Conservation (phyloP, 805 yeast species). For the Metschnikowia dekortorum region DNA sequence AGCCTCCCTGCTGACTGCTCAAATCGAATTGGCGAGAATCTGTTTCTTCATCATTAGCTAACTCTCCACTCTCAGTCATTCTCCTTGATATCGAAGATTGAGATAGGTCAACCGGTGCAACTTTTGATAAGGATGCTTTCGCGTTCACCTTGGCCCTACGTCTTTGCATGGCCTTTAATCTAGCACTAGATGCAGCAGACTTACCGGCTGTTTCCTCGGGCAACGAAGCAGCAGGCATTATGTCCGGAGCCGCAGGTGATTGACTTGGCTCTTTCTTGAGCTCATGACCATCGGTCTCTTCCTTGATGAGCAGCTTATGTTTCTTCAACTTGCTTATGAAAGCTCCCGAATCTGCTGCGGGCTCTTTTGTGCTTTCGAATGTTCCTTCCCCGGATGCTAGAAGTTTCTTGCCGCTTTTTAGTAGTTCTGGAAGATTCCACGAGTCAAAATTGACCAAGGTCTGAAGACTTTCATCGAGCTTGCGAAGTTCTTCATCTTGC, state of each 20-base stretch:
- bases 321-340: conserved; percentile 46
- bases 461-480: conserved; percentile 36
- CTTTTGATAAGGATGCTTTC: conserved; percentile 42
- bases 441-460: conserved; percentile 45
- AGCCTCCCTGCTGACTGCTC: conserved; percentile 75
- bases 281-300: conserved; percentile 5
- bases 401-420: conserved; percentile 50
- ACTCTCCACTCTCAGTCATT: conserved; percentile 40
- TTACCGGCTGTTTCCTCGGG: conserved; percentile 21
- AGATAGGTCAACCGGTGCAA: conserved; percentile 59
- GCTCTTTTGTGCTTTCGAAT: conserved; percentile 25
- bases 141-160: conserved; percentile 77
- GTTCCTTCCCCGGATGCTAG: conserved; percentile 60
- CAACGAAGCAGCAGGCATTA: neutral
- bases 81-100: conserved; percentile 64
- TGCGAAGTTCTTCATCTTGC: conserved; percentile 40
- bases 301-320: conserved; percentile 42
- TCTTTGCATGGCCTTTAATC: conserved; percentile 92
- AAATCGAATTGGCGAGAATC: conserved; percentile 47
- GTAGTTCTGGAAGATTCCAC: conserved; percentile 47
- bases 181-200: conserved; percentile 50
- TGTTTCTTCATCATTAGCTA: conserved; percentile 11
- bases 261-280: neutral
- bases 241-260: neutral
- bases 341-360: conserved; percentile 37